phyloP scores from a whole-genome alignment of 176 grass and related monocot species.

The Carex myosuroides region DNA sequence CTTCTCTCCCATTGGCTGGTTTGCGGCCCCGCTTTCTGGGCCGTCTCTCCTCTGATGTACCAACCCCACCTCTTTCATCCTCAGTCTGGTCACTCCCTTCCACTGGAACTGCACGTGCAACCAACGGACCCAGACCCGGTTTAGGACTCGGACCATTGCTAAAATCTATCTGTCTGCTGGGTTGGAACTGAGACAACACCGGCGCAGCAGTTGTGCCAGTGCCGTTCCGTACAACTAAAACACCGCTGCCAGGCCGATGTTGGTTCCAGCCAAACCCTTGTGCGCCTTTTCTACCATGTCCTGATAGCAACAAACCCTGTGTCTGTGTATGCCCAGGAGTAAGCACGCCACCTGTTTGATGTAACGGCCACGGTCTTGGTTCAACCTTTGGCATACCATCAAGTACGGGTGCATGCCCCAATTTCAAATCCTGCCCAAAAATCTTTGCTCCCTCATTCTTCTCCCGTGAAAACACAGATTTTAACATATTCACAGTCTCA shows the following conservation, averaged over 20 bases:
- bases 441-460: conserved; percentile 72
- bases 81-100: conserved; percentile 38
- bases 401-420: conserved; percentile 34
- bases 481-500: conserved; percentile 55
- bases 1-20: conserved; percentile 91
- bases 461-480: conserved; percentile 56
- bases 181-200: conserved; percentile 43
- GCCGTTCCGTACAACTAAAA: conserved; percentile 53
- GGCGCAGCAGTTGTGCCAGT: conserved; percentile 27
- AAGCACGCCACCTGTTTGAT: conserved; percentile 29
- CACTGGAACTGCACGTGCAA: conserved; percentile 34
- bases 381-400: conserved; percentile 41
- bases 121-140: conserved; percentile 37
- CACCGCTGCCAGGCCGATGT: conserved; percentile 62
- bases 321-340: background rate
- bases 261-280: conserved; percentile 85
- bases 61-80: conserved; percentile 43
- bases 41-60: conserved; percentile 51
- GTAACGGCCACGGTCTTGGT: conserved; percentile 48
- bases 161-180: conserved; percentile 77
- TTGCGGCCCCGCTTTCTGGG: conserved; percentile 96
- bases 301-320: conserved; percentile 42
- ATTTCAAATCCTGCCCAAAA: conserved; percentile 93
- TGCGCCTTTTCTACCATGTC: conserved; percentile 50
- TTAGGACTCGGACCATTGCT: conserved; percentile 51